Conservation (phyloP, 495 filamentous ascomycete species). For the Lentithecium fluviatile region DNA sequence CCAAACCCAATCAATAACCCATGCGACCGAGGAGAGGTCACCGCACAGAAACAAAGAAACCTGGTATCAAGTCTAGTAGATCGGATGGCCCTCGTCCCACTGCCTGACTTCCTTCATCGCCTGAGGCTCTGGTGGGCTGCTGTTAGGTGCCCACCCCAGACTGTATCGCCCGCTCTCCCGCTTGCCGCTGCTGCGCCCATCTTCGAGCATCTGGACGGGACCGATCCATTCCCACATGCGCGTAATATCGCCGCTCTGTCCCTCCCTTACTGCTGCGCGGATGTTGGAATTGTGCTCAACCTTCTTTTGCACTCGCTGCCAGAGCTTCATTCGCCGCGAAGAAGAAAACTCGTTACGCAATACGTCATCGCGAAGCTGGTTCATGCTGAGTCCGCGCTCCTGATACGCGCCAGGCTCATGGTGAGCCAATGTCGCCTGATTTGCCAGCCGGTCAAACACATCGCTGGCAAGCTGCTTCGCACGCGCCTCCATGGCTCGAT, state of each 20-base stretch:
- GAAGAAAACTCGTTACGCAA: slow-evolving; percentile 77
- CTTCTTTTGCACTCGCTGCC: slow-evolving; percentile 74
- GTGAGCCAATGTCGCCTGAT: slow-evolving; percentile 73
- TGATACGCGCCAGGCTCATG: slow-evolving; percentile 55
- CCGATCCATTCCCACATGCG: slow-evolving; percentile 98
- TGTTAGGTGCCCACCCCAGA: slow-evolving; percentile 19
- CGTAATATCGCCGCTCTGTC: slow-evolving; percentile 78
- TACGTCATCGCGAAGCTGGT: slow-evolving; percentile 88
- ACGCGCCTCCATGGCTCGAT: slow-evolving; percentile 61
- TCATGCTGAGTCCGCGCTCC: slow-evolving; percentile 79
- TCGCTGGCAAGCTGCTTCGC: slow-evolving; percentile 78
- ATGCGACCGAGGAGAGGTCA: background rate
- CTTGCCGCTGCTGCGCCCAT: slow-evolving; percentile 40
- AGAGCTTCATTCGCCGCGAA: slow-evolving; percentile 69
- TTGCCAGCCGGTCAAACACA: slow-evolving; percentile 77
- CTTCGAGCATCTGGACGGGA: slow-evolving; percentile 45
- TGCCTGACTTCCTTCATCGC: slow-evolving; percentile 16
- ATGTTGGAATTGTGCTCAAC: slow-evolving; percentile 95
- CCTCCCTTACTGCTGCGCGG: slow-evolving; percentile 77
- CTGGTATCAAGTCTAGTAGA: slow-evolving; percentile 30
- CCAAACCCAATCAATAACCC: background rate
- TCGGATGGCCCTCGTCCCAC: slow-evolving; percentile 38
- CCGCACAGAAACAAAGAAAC: background rate
- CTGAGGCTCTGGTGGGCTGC: slow-evolving; percentile 16
- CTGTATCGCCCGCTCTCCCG: slow-evolving; percentile 55